A percentile compares a stretch with the other conserved stretches of the same genome.
Conservation (phyloP, 371 early-diverging fungal species). For the Mortierella sp. region DNA sequence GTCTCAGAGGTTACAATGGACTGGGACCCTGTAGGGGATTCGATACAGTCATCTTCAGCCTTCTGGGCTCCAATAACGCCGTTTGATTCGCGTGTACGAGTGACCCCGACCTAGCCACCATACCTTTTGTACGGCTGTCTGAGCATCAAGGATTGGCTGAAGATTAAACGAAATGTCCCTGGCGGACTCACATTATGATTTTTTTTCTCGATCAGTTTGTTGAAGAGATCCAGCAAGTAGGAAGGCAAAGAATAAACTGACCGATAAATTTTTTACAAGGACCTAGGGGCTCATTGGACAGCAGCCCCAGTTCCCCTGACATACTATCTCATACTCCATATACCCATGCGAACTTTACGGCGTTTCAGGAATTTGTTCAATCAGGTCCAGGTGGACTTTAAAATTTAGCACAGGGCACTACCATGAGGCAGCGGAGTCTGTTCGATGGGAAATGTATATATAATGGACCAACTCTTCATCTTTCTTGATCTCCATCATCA, state of each 20-base stretch:
- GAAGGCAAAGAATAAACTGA: not conserved
- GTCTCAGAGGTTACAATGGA: not conserved
- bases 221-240: conserved; percentile 6
- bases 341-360: not conserved
- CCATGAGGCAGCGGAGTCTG: conserved; percentile 6
- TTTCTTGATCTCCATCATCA: not conserved
- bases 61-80: too few species aligned
- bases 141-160: conserved; percentile 3
- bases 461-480: not conserved
- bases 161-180: not conserved
- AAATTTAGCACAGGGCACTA: not conserved
- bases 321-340: not conserved
- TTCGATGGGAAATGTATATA: conserved; percentile 3
- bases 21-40: not conserved
- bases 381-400: not conserved
- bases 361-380: not conserved
- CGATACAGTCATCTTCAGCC: not conserved
- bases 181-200: not conserved
- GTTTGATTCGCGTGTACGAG: not conserved
- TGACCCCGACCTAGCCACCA: not conserved
- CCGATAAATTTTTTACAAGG: conserved; percentile 13
- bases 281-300: conserved; percentile 25
- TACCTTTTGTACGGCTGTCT: not conserved
- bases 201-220: not conserved
- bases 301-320: not conserved